Conservation (phyloP, 2,329 filamentous ascomycete genomes). For the Apiospora malaysiana region DNA sequence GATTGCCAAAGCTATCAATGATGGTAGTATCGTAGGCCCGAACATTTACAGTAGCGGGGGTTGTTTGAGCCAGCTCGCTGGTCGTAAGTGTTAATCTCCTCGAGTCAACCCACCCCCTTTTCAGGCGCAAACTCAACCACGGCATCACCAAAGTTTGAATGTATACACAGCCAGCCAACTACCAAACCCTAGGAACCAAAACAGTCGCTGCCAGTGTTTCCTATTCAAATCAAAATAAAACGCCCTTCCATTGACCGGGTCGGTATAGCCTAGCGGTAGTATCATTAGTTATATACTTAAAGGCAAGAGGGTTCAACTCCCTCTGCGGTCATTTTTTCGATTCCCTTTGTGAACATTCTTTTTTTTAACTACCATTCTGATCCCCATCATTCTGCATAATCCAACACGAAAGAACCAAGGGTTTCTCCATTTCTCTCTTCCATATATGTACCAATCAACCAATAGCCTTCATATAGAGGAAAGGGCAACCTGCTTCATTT, state of each 20-base stretch:
- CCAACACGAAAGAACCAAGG: neutral
- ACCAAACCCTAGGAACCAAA: neutral
- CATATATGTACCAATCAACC: too few relatives aligned
- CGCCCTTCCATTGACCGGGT: neutral
- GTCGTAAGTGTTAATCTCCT: conserved; percentile 25
- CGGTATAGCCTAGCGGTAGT: conserved; percentile 9
- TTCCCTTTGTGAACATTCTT: neutral
- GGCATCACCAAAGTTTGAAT: neutral
- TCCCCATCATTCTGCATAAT: neutral
- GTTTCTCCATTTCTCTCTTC: neutral
- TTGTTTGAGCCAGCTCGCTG: conserved; percentile 42
- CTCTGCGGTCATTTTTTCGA: neutral
- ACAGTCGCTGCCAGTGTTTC: neutral
- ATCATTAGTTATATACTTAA: neutral
- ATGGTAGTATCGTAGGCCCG: conserved; percentile 41
- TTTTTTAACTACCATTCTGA: neutral
- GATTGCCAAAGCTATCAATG: conserved; percentile 34
- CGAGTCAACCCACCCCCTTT: neutral
- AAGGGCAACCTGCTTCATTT: too few relatives aligned
- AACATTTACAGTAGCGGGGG: conserved; percentile 42
- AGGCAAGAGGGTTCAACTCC: conserved; percentile 14
- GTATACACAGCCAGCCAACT: neutral
- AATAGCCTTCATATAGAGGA: too few relatives aligned
- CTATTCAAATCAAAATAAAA: neutral
- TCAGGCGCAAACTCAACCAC: neutral